Evolutionary conservation across 176 grass and related monocot genomes (phyloP), one percentile per base, ranked within the genome.

Genomic region (Typha latifolia): DNA sequence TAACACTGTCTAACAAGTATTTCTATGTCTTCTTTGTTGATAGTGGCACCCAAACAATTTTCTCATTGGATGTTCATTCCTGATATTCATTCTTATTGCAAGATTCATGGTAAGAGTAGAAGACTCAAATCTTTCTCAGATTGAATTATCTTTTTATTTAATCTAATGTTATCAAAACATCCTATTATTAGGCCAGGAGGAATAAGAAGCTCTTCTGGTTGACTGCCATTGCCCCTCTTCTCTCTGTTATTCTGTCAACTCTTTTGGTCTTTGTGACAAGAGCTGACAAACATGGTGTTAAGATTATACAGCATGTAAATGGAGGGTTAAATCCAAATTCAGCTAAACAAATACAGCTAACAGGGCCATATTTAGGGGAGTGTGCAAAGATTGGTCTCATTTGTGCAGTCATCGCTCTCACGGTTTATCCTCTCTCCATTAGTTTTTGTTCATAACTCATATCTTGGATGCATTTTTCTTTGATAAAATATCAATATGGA

Each of bases 201-300:
- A 90, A 93, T 50, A 93, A 78, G 81, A 99, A 90, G 74, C 23
- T 90, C 48, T 99, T 99, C 64, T 99, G 94, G 94, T 49, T 97
- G 62, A 72, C 94, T 12, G 94, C 89, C 0, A 87, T 93, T 31
- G 72, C 83, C 1, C 94, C 94, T 13, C 72, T 97, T 49, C 23
- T 97, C 27, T 97, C 94, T 3, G 94, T 93, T 11, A 68, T 93
- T 20, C 27, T 93, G 47, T 89, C 94, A 32, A 97, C 94, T 4
- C 76, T 77, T 59, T 62, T 85, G 0, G 94, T 97, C 56, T 97
- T 80, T 4, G 62, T 81, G 20, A 87, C 85, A 26, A 87, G 81
- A 76, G 82, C 86, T 26, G 89, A 97, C 65, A 87, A 85, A 69
- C 85, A 90, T 62, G 94, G 94, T 19, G 85, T 97, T 43, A 97